Evolutionary conservation across 1,284 basidiomycete genomes (phyloP).

Genomic region (Cutaneotrichosporon sp.): DNA sequence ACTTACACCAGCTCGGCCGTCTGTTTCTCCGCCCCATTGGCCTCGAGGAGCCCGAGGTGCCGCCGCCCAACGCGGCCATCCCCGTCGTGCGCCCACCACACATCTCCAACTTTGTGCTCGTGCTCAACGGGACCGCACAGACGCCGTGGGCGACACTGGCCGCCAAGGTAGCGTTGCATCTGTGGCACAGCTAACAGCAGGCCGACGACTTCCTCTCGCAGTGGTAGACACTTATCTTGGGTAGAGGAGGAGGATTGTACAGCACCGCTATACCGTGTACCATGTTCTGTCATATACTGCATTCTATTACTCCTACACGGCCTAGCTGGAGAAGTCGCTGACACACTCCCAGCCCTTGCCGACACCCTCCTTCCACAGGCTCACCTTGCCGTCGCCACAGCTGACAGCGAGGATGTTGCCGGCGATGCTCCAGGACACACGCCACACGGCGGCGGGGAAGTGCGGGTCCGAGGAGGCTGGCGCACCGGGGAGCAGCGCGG

Average conservation of each 20-base stretch:
- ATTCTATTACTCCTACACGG: conserved; percentile 4
- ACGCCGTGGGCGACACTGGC: conserved; percentile 34
- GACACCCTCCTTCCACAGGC: conserved; percentile 96
- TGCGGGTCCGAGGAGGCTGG: conserved; percentile 60
- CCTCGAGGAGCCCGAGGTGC: conserved; percentile 25
- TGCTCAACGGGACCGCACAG: conserved; percentile 33
- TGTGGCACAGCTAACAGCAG: conserved; percentile 18
- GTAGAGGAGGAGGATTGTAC: background rate
- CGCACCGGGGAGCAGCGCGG: conserved; percentile 72
- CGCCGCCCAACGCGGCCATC: conserved; percentile 15
- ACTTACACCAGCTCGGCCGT: conserved; percentile 30
- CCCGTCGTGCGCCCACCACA: conserved; percentile 19
- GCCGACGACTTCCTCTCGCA: conserved; percentile 25
- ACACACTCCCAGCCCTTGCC: conserved; percentile 98
- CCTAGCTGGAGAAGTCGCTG: conserved; percentile 79
- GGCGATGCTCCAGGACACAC: conserved; percentile 94
- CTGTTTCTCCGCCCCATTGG: conserved; percentile 28
- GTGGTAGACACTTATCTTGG: conserved; percentile 14
- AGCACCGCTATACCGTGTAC: background rate
- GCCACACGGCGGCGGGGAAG: conserved; percentile 96
- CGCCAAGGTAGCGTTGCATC: conserved; percentile 24
- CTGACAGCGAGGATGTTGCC: conserved; percentile 96
- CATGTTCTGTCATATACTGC: conserved; percentile 3
- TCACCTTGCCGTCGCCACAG: conserved; percentile 97
- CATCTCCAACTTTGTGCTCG: conserved; percentile 28